Base-by-base conservation (phyloP, 2,329 filamentous ascomycete species). In the Fusarium setosum region DNA sequence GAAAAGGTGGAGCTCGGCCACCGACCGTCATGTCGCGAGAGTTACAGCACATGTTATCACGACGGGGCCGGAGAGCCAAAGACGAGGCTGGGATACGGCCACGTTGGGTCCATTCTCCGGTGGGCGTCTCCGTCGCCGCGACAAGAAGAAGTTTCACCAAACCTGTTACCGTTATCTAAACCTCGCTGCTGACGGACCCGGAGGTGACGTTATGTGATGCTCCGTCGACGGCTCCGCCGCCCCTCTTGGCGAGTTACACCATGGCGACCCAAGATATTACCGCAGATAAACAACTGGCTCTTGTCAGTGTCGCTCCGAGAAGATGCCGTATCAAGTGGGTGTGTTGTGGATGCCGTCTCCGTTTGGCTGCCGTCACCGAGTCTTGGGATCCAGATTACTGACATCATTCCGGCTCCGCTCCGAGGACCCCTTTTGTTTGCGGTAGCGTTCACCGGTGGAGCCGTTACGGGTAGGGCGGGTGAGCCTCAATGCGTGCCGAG, bases 401-500 rank as follows among this genome's bases (percentile, higher is more conserved):
- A 68, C 65, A 68, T 68, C 65, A 68, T 68, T 11, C 29, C 26
- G 6, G 12, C 35, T 51, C 63, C 63, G 65, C 59, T 63, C 21
- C 58, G 20, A 34, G 42, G 55, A 56, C 61, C 60, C 56, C 48
- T 48, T 54, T 41, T 53, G 23, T n/a, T 44, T 17, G 38, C 31
- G 37, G 37, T 29, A 26, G 56, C 44, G 61, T 57, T 58, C 37
- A 29, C 23, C 15, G 26, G 63, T 66, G 62, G 62, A 65, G 58
- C 44, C 40, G 63, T 67, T 67, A 64, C 63, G 64, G 64, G 63
- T 67, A 64, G 52, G 56, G 64, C 63, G 64, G 63, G 45, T 63
- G 35, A 56, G 20, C 44, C 41, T 49, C 41, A 38, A 47, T 20
- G 35, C 18, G 20, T 18, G 9, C 18, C 12, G 12, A 38, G 35